Conservation (phyloP, 1,139 yeast species). For the Kodamaea ohmeri region DNA sequence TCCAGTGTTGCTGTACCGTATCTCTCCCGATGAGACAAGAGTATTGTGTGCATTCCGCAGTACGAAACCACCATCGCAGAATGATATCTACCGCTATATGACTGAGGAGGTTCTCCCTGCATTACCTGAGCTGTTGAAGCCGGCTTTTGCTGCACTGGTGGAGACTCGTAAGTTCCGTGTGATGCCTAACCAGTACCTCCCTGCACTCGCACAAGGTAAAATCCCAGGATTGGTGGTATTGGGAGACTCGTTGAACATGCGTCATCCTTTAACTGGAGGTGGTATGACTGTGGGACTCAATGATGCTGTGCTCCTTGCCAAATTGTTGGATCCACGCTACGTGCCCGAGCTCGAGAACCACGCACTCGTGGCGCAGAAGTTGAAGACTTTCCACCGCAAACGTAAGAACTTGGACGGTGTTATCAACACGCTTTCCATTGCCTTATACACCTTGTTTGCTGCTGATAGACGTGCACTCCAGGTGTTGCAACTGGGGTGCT, state of each 20-base stretch:
- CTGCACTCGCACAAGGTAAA: constrained; percentile 63
- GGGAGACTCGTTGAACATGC: constrained; percentile 95
- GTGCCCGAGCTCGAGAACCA: constrained; percentile 63
- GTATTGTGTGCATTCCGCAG: constrained; percentile 87
- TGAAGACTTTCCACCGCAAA: constrained; percentile 68
- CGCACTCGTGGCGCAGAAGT: constrained; percentile 48
- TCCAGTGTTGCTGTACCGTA: constrained; percentile 86
- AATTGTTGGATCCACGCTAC: constrained; percentile 52
- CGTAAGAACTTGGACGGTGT: constrained; percentile 81
- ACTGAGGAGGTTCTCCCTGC: constrained; percentile 58
- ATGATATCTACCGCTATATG: constrained; percentile 63
- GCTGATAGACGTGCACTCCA: constrained; percentile 68
- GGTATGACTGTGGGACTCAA: constrained; percentile 98
- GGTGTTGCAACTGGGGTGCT: constrained; percentile 84
- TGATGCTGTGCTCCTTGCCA: constrained; percentile 72
- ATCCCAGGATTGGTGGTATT: constrained; percentile 76
- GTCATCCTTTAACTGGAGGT: constrained; percentile 98
- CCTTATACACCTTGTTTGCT: constrained; percentile 85
- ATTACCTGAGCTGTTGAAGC: constrained; percentile 61
- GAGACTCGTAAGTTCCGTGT: constrained; percentile 57
- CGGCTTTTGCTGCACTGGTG: constrained; percentile 57
- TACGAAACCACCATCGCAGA: constrained; percentile 66
- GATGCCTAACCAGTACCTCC: constrained; percentile 92
- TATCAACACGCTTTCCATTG: constrained; percentile 85
- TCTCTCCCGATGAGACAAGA: constrained; percentile 78